Evolutionary conservation across 371 early-diverging fungal genomes (phyloP).

Genomic region (Gilbertella persicaria): DNA sequence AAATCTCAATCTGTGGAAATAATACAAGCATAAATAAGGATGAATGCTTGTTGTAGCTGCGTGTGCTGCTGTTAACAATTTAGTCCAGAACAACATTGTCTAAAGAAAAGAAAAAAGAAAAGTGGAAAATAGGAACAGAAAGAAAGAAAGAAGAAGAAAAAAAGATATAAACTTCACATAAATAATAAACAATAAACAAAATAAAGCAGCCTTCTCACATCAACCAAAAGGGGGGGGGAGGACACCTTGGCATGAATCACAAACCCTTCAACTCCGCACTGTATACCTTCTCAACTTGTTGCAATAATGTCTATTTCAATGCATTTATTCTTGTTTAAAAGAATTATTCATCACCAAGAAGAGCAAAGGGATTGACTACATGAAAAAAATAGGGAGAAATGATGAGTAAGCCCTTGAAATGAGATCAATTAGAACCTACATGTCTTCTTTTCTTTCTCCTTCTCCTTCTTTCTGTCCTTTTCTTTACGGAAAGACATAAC

Average conservation of each 20-base stretch:
- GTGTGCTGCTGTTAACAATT: conserved; percentile 41
- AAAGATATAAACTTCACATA: not conserved
- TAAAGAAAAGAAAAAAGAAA: not conserved
- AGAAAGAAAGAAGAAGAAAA: conserved; percentile 9
- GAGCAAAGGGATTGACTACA: conserved; percentile 44
- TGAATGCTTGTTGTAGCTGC: conserved; percentile 40
- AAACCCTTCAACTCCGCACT: no score
- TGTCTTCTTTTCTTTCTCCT: conserved; percentile 47
- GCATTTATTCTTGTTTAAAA: not conserved
- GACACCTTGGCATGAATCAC: no score
- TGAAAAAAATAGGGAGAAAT: not conserved
- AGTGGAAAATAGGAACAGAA: no score
- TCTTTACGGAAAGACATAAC: conserved; percentile 34
- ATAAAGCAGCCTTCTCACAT: no score
- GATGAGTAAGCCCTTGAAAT: not conserved
- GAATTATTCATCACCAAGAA: conserved; percentile 30
- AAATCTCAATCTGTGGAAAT: conserved; percentile 35
- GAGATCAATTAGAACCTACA: conserved; percentile 29
- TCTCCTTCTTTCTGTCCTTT: conserved; percentile 43
- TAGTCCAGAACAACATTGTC: conserved; percentile 38
- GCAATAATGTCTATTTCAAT: no score
- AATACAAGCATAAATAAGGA: conserved; percentile 35
- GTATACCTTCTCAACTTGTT: no score
- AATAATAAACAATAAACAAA: no score
- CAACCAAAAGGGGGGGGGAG: no score